Evolutionary conservation across 768 basidiomycete genomes (phyloP).

Genomic region (Boletus eberwhitei): DNA sequence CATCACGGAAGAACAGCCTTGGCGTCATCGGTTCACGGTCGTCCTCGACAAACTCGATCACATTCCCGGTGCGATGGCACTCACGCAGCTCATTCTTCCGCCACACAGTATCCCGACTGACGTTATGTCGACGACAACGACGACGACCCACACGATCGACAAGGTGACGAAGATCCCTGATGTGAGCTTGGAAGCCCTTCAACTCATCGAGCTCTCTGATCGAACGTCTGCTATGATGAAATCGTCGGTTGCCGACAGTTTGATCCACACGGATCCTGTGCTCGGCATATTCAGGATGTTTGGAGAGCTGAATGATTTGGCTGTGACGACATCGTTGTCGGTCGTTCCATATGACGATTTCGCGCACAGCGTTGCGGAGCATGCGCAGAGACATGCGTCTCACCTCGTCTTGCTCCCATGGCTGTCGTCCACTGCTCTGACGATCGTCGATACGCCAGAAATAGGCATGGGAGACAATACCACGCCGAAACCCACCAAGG

Average conservation of each 20-base stretch:
- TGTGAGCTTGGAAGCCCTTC: constrained; percentile 67
- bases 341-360: constrained; percentile 79
- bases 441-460: constrained; percentile 4
- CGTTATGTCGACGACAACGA: constrained; percentile 10
- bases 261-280: constrained; percentile 70
- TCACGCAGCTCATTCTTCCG: constrained; percentile 76
- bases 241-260: constrained; percentile 59
- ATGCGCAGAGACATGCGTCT: constrained; percentile 53
- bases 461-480: too few species aligned
- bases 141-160: background rate
- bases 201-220: constrained; percentile 80
- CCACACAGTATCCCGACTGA: constrained; percentile 12
- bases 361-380: constrained; percentile 62
- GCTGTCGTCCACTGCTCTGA: constrained; percentile 43
- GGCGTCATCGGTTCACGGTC: constrained; percentile 70
- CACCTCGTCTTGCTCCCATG: constrained; percentile 86
- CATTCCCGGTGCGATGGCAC: constrained; percentile 83
- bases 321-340: constrained; percentile 60
- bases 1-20: constrained; percentile 20
- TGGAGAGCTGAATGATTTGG: constrained; percentile 64
- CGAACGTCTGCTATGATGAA: constrained; percentile 65
- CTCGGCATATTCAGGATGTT: constrained; percentile 75
- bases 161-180: constrained; percentile 14
- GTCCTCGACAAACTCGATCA: constrained; percentile 90
- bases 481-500: too few species aligned